A percentile compares a stretch with the other conserved stretches of the same genome.
Evolutionary conservation across 2,329 filamentous ascomycete genomes (phyloP).

Genomic region (Mycosphaerelloides madeirae): DNA sequence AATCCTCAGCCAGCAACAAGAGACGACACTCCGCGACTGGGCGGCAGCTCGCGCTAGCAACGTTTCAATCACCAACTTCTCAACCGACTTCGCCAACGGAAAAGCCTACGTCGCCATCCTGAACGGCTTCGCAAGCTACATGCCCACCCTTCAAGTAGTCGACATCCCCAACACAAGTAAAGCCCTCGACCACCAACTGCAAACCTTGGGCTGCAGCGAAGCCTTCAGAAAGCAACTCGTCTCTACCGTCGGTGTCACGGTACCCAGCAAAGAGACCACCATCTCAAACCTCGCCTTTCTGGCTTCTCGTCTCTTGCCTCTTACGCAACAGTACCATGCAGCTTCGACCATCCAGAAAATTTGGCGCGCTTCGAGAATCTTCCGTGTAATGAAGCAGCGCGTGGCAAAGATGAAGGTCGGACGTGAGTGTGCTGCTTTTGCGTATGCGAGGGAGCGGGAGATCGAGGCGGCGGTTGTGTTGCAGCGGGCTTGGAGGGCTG

Average conservation of each 20-base stretch:
- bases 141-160: slow-evolving; percentile 22
- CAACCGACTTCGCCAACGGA: slow-evolving; percentile 54
- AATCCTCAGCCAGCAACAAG: slow-evolving; percentile 6
- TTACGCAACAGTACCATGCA: slow-evolving; percentile 47
- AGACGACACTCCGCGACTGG: slow-evolving; percentile 52
- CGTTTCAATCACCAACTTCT: slow-evolving; percentile 49
- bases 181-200: slow-evolving; percentile 35
- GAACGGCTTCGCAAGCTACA: slow-evolving; percentile 50
- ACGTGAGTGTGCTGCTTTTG: slow-evolving; percentile 45
- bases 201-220: slow-evolving; percentile 38
- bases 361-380: slow-evolving; percentile 38
- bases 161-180: not conserved
- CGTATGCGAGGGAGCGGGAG: slow-evolving; percentile 41
- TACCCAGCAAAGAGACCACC: slow-evolving; percentile 53
- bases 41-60: slow-evolving; percentile 40
- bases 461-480: slow-evolving; percentile 39
- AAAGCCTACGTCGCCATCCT: slow-evolving; percentile 53
- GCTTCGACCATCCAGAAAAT: slow-evolving; percentile 50
- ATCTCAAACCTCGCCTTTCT: slow-evolving; percentile 56
- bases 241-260: slow-evolving; percentile 28
- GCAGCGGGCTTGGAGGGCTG: slow-evolving; percentile 41
- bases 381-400: not conserved
- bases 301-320: slow-evolving; percentile 53
- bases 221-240: slow-evolving; percentile 45
- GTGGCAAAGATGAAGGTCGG: slow-evolving; percentile 40